Base-by-base conservation (phyloP, 164 flowering plant genomes). In the Berberis thunbergii region DNA sequence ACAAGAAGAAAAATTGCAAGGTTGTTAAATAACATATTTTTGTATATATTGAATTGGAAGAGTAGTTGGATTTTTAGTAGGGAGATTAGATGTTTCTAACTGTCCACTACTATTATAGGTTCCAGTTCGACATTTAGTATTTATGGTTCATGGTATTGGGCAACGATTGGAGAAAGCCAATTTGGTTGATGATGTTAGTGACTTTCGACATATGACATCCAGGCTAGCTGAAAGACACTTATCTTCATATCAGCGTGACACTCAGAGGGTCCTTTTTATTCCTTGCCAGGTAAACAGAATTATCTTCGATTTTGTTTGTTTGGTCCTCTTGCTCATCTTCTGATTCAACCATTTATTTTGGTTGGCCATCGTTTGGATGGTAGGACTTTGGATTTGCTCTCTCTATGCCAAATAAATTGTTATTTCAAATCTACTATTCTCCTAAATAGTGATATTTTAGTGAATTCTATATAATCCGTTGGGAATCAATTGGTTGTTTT, bases 91-190 rank as follows among this genome's bases (percentile, higher is more conserved):
- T 26, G 26, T 26, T 26, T n/a, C 8, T 63, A 63, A 63, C 12
- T 26, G 3, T 8, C 53, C 2, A 26, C 43, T 62, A 13, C 48
- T 65, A 43, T 40, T 70, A 41, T 75, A 93, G 97, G 99, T 95
- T 69, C 97, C 99, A 48, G 99, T 95, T 68, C 81, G 78, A 4
- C 99, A 95, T 76, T 61, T 95, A 43, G 99, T 95, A 54, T 95
- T 95, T 77, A 91, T 95, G 97, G 97, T 95, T 68, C 99, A 95
- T 80, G 99, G 99, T 52, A 95, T 91, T 72, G 99, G 99, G 61
- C 99, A 95, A 78, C 84, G 97, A 75, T 75, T 95, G 78, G 97
- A 89, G 75, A 95, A 95, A 68, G 88, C 99, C 55, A 95, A 91
- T 78, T 71, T 95, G 67, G 96, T 95, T 39, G 99, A 95, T 74